Evolutionary conservation across 306 rosid species (phyloP).

Genomic region (Clitoria ternatea): DNA sequence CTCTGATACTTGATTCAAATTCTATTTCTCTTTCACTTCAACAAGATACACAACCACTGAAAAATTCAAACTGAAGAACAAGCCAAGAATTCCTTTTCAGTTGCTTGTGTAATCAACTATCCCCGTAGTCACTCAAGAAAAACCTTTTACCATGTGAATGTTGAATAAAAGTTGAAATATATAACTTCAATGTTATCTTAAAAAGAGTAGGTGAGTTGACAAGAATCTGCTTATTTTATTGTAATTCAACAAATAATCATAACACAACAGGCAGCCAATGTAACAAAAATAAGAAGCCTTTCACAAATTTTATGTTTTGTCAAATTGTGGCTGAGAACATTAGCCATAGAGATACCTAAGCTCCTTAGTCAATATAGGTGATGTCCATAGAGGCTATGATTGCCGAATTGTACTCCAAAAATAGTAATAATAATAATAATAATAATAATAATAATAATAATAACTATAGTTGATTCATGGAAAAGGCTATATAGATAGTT

Average conservation of each 20-base stretch:
- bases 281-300: neutral
- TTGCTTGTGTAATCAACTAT: neutral
- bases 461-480: too few species aligned
- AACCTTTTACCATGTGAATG: neutral
- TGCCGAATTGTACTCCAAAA: too few species aligned
- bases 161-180: too few species aligned
- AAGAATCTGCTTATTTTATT: neutral
- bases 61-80: too few species aligned
- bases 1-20: too few species aligned
- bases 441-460: too few species aligned
- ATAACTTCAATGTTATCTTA: neutral
- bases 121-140: neutral
- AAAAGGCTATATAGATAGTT: too few species aligned
- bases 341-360: neutral
- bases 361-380: neutral
- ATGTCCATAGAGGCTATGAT: neutral
- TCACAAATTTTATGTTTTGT: neutral
- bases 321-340: neutral
- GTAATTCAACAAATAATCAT: neutral
- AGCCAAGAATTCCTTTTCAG: too few species aligned
- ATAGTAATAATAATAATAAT: too few species aligned
- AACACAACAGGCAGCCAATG: neutral
- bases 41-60: too few species aligned
- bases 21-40: too few species aligned
- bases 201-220: too few species aligned